Conservation (phyloP, 2,329 filamentous ascomycete species). For the Amesomyces nigricolor region DNA sequence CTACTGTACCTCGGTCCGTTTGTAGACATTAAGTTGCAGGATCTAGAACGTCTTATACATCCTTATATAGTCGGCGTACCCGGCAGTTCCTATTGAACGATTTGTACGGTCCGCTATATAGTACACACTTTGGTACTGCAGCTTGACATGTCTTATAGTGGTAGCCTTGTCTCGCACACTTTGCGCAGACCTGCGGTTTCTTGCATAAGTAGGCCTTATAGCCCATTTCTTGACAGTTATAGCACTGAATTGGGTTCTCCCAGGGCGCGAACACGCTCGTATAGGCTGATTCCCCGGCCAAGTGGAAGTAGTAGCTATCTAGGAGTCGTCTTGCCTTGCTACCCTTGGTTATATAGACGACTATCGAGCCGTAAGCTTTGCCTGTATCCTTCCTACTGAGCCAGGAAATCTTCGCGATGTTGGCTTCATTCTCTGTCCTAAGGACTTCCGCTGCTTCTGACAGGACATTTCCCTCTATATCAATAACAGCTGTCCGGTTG, state of each 20-base stretch:
- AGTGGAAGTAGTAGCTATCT: not conserved
- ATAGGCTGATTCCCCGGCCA: slow-evolving; percentile 3
- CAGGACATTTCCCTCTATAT: too few relatives aligned
- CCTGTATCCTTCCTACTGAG: too few relatives aligned
- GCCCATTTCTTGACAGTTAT: not conserved
- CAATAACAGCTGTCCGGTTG: too few relatives aligned
- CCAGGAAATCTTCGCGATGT: too few relatives aligned
- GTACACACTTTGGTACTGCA: not conserved
- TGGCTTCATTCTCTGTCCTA: too few relatives aligned
- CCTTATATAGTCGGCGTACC: too few relatives aligned
- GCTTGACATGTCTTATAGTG: not conserved
- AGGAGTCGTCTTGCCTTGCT: slow-evolving; percentile 2
- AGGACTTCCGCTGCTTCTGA: too few relatives aligned
- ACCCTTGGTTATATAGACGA: slow-evolving; percentile 1
- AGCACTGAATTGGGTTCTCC: not conserved
- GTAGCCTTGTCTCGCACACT: not conserved
- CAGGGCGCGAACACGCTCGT: not conserved
- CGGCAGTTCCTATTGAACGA: too few relatives aligned
- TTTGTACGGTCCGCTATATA: not conserved
- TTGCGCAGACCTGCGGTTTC: not conserved
- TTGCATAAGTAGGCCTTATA: too few relatives aligned
- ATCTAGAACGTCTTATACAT: too few relatives aligned
- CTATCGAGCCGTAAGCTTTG: not conserved
- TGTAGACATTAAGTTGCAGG: too few relatives aligned
- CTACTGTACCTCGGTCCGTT: too few relatives aligned